Base-by-base conservation (phyloP, 108 stramenopile species). In the Fistulifera pelliculosa region DNA sequence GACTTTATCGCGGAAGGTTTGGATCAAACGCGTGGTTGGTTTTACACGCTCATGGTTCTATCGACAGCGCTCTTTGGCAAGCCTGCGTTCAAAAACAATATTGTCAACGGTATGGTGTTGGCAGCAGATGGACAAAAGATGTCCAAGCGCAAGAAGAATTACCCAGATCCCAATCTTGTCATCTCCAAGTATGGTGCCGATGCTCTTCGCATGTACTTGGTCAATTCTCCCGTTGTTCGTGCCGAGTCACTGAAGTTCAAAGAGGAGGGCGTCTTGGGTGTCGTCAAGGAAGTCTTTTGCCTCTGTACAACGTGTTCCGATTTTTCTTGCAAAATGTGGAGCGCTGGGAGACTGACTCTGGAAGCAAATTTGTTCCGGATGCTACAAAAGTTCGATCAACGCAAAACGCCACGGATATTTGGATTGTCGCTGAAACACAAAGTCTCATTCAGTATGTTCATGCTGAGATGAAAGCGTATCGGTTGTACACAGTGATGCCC, bases 1-100 rank as follows among this genome's bases (percentile, higher is more conserved):
- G 97, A 99, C 65, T 99, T 99, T 56, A 98, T 99, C 73, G 99
- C 99, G 15, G 99, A 99, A 81, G 99, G 99, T 15, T 79, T 99
- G 38, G 99, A 99, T 77, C 99, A 99, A 70, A 99, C 99, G 17
- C 91, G 99, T 44, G 99, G 99, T n/a, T 99, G 99, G 99, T 99
- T 99, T 65, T 99, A 99, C 79, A 98, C 99, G 0, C 77, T 99
- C 23, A 98, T 98, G 94, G 97, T 99, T n/a, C 68, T 99, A 16
- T 89, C 94, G 22, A 98, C 99, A 21, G 96, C 96, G 1, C 83
- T 99, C 12, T 99, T 98, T 69, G 94, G 94, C 59, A 76, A 96
- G 58, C 97, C 97, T 7, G 94, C 99, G 27, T 97, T 98, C 78
- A 89, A 98, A 67, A 99, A 99, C 77, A 65, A 98, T 40, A 97